Evolutionary conservation across 805 yeast genomes (phyloP), one percentile per base, ranked within the genome.

Genomic region (Yarrowia sp.): DNA sequence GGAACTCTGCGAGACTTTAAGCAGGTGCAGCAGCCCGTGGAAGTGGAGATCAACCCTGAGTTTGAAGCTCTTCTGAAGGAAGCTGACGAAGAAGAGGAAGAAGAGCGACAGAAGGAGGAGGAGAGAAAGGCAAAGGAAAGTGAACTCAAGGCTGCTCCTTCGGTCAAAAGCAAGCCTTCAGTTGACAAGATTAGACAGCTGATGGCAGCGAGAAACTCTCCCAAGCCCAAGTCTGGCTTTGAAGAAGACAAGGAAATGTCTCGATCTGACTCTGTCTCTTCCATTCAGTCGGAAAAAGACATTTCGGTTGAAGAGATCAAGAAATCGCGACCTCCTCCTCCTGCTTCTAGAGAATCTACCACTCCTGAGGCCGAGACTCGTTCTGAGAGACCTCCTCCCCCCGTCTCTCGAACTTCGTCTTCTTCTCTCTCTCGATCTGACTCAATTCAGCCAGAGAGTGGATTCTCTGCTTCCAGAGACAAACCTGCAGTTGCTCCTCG

Each of bases 1-100:
- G 71, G 71, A 3, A 72, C 73, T 19, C 42, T 52, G 40, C 33
- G 50, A 3, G 60, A 64, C 43, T 40, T 64, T 12, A 52, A 64
- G 33, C 67, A 64, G 43, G 42, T 50, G 19, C 39, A n/a, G 36
- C 55, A n/a, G 15, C 60, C 67, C 10, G 20, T 50, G 1, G 60
- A 64, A 12, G 50, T 50, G 10, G 60, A 50, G 8, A 14, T 52
- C 17, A 42, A 64, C 30, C 50, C 67, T 8, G 67, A 64, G 40
- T 42, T 64, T 30, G 50, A 64, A 15, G 49, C 60, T 10, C 60
- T 43, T 2, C 39, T 52, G 19, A 39, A 15, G 13, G 61, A 55
- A n/a, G 65, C 50, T 6, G 65, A 58, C 13, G 49, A 43, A 10
- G 65, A 43, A 17, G 52, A 58, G 42, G 65, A 58, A 17, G 65